A percentile compares a stretch with the other conserved stretches of the same genome.
These are phyloP conservation scores for Pestalotiopsis sp. DNA, from an alignment of 2,329 filamentous ascomycete genomes.

Conservation along the genomic window DNA sequence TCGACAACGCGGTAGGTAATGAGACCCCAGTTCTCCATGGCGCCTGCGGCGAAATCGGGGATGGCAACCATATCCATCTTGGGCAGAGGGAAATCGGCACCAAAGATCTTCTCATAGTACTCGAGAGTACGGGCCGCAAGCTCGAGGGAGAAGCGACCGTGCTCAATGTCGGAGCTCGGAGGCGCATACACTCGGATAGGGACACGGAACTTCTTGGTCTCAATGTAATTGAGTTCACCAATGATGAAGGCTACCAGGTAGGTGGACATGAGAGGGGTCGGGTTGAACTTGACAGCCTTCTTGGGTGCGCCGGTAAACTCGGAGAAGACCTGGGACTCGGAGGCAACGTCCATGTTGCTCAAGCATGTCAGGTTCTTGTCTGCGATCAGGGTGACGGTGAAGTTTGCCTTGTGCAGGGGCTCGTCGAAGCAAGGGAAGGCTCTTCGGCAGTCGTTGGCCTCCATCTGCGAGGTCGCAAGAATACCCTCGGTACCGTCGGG, in stretches of 20 bases:
- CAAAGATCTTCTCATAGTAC: slow-evolving; percentile 96
- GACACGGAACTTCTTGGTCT: slow-evolving; percentile 87
- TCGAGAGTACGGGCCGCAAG: slow-evolving; percentile 86
- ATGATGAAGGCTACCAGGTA: slow-evolving; percentile 94
- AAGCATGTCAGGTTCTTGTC: slow-evolving; percentile 89
- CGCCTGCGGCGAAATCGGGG: slow-evolving; percentile 91
- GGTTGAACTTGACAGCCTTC: slow-evolving; percentile 91
- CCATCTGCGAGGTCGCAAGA: slow-evolving; percentile 93
- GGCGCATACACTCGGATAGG: slow-evolving; percentile 94
- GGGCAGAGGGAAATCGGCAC: slow-evolving; percentile 80
- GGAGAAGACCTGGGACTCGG: slow-evolving; percentile 72
- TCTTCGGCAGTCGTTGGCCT: slow-evolving; percentile 88
- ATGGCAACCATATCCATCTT: slow-evolving; percentile 98
- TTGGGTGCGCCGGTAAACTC: slow-evolving; percentile 63
- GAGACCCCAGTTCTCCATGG: slow-evolving; percentile 98
- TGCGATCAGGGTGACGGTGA: slow-evolving; percentile 87
- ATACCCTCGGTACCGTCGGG: slow-evolving; percentile 77
- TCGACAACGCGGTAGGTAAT: slow-evolving; percentile 94
- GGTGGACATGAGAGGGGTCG: slow-evolving; percentile 91
- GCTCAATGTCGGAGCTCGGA: slow-evolving; percentile 84
- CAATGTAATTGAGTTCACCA: slow-evolving; percentile 90
- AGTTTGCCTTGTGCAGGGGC: slow-evolving; percentile 89
- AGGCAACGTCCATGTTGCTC: slow-evolving; percentile 94
- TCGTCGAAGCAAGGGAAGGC: slow-evolving; percentile 98
- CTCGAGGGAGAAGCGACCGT: slow-evolving; percentile 87